These are phyloP conservation scores for Globisporangium recalcitrans DNA, from an alignment of 352 stramenopile genomes.

Conservation along the genomic window DNA sequence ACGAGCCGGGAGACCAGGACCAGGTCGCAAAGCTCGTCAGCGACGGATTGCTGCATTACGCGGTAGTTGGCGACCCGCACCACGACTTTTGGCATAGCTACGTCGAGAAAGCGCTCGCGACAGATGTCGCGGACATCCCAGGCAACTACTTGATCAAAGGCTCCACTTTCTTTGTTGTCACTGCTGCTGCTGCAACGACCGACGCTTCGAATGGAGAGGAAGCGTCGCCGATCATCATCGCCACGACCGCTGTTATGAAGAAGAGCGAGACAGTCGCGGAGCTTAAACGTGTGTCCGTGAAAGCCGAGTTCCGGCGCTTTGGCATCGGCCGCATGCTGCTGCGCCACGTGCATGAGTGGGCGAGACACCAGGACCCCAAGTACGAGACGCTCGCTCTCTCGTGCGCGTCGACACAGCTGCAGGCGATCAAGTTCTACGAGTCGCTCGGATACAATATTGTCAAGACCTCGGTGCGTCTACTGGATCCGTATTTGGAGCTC, in stretches of 20 bases:
- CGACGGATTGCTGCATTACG: conserved; percentile 9
- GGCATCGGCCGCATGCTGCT: conserved; percentile 16
- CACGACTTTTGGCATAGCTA: conserved; percentile 7
- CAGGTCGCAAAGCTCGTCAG: conserved; percentile 4
- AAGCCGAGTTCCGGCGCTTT: conserved; percentile 10
- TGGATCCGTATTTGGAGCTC: background rate
- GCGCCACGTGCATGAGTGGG: conserved; percentile 17
- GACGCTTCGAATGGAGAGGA: background rate
- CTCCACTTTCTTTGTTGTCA: conserved; percentile 6
- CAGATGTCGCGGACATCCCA: conserved; percentile 10
- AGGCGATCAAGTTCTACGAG: conserved; percentile 18
- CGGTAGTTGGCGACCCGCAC: background rate
- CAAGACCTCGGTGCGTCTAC: conserved; percentile 1
- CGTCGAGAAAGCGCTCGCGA: background rate
- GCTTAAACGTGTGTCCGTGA: conserved; percentile 10
- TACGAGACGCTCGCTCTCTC: conserved; percentile 14
- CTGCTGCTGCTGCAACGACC: background rate
- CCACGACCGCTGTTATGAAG: background rate
- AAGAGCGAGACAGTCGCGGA: background rate
- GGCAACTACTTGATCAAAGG: conserved; percentile 2
- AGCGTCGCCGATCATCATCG: background rate
- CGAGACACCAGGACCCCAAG: background rate
- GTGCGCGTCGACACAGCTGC: background rate
- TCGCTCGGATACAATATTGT: conserved; percentile 15
- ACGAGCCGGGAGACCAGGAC: conserved; percentile 2